Evolutionary conservation across 306 rosid genomes (phyloP), one percentile per base, ranked within the genome.

Genomic region (Potentilla sterilis): DNA sequence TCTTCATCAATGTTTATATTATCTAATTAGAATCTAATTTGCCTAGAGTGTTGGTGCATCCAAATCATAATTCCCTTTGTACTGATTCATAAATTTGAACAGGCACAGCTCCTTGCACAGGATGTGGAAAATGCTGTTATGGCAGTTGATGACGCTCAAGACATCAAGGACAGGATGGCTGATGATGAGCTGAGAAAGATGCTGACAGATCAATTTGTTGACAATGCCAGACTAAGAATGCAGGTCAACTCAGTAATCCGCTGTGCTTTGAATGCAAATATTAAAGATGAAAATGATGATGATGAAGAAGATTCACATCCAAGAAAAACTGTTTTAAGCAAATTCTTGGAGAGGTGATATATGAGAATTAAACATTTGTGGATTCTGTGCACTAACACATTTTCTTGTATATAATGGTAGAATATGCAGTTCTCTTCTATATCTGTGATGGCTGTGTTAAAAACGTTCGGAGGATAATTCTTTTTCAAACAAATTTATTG

Each of bases 41-140:
- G 46, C 12, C 37, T 12, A n/a, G 2, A 49, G 2, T 35, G 21
- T 70, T 18, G 44, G 46, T 47, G 32, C 28, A 10, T 4, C 75
- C 32, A 34, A 15, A 49, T 52, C 49, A 8, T 72, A 73, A 48
- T 49, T 14, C 6, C 40, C 57, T 59, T 67, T 38, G 55, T 35
- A 52, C 76, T 65, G 75, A 11, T 54, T 34, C 34, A 52, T 63
- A 62, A 73, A 76, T 69, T 76, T 82, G 74, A 79, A 77, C 96
- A 95, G 99, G 97, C 97, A 67, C 96, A 92, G 82, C 97, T 95
- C 79, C 92, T 92, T 7, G 96, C 93, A 8, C 96, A 86, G 72
- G 93, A 90, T 46, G 83, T 87, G 40, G 94, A 88, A 75, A 83
- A 85, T 74, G 75, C 81, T 21, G 84, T 79, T 64, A 81, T 35